These are phyloP conservation scores for Colletotrichum noveboracense DNA, from an alignment of 2,329 filamentous ascomycete species.

Conservation along the genomic window DNA sequence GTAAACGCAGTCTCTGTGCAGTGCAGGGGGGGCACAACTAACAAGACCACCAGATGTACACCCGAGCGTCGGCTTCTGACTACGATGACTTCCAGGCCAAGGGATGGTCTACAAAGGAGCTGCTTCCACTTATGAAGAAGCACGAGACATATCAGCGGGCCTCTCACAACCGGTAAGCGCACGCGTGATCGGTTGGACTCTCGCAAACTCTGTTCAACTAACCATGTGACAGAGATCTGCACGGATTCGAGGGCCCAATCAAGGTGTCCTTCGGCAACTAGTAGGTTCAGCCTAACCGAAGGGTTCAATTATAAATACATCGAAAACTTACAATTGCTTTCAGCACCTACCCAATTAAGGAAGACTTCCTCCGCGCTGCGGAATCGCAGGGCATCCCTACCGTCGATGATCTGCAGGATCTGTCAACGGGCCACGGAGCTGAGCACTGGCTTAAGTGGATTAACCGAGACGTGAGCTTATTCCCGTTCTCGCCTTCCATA, in stretches of 20 bases:
- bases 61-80: slow-evolving; percentile 72
- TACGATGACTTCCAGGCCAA: slow-evolving; percentile 82
- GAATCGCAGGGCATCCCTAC: slow-evolving; percentile 76
- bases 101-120: slow-evolving; percentile 79
- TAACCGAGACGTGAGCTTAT: slow-evolving; percentile 61
- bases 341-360: slow-evolving; percentile 78
- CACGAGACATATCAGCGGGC: slow-evolving; percentile 78
- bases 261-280: slow-evolving; percentile 84
- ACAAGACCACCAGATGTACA: slow-evolving; percentile 66
- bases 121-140: slow-evolving; percentile 80
- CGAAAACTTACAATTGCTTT: slow-evolving; percentile 7
- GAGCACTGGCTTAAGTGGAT: slow-evolving; percentile 91
- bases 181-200: not conserved
- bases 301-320: not conserved
- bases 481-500: not conserved
- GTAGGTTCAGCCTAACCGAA: slow-evolving; percentile 25
- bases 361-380: slow-evolving; percentile 76
- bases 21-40: slow-evolving; percentile 8
- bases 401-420: slow-evolving; percentile 79
- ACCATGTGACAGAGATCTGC: slow-evolving; percentile 56
- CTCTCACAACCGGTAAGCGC: slow-evolving; percentile 58
- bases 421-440: slow-evolving; percentile 71
- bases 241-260: slow-evolving; percentile 81
- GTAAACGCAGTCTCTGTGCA: slow-evolving; percentile 37
- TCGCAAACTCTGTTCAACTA: not conserved